Evolutionary conservation across 306 rosid genomes (phyloP).

Genomic region (Notholithocarpus densiflorus): DNA sequence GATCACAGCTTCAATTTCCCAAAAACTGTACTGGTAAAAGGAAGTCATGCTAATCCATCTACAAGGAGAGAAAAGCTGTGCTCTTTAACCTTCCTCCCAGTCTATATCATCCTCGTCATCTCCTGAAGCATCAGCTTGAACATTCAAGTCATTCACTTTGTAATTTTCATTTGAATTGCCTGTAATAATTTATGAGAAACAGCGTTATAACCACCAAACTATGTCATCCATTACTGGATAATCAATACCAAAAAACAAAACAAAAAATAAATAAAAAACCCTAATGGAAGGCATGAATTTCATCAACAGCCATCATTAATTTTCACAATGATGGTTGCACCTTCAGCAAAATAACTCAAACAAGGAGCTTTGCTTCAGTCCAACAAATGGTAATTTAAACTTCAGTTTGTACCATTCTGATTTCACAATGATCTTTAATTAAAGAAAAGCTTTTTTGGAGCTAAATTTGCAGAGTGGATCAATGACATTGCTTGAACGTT

Average conservation of each 20-base stretch:
- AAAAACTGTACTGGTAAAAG: constrained; percentile 9
- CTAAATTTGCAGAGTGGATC: neutral
- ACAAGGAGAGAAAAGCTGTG: neutral
- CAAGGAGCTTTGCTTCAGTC: neutral
- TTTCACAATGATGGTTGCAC: neutral
- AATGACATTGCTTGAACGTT: neutral
- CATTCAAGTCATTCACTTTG: constrained; percentile 77
- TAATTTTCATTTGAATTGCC: constrained; percentile 58
- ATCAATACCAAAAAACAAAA: neutral
- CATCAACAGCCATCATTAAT: neutral
- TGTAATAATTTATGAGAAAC: constrained; percentile 13
- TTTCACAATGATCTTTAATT: neutral
- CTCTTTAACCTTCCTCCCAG: constrained; percentile 88
- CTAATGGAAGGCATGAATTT: neutral
- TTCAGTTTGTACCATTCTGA: neutral
- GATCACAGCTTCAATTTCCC: neutral
- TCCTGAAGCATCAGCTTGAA: constrained; percentile 59
- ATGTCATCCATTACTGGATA: neutral
- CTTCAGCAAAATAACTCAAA: neutral
- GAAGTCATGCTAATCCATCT: neutral
- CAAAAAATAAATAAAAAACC: no score
- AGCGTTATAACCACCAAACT: neutral
- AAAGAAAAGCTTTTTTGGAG: neutral
- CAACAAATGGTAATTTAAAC: neutral
- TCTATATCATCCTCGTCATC: constrained; percentile 69